Evolutionary conservation across 176 grass and related monocot species (phyloP), one percentile per base, ranked within the genome.

Genomic region (Tuctoria greenei): DNA sequence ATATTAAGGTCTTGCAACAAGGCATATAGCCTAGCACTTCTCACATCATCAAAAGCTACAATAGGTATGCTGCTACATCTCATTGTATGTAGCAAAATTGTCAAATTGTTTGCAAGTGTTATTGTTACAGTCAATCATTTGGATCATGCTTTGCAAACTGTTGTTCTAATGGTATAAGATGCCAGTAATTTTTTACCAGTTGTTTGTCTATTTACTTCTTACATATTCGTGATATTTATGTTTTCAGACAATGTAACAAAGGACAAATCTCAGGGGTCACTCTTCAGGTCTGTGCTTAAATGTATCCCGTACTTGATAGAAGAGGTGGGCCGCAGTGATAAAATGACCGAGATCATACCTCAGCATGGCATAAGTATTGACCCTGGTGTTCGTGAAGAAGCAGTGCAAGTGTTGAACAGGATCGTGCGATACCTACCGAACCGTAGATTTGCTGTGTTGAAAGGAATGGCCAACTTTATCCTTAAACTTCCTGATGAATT

Each of bases 221-320:
- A 68, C 64, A 67, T 74, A 52, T 69, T 56, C 74, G 7, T 83
- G 64, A 42, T 68, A 65, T 67, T 37, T 47, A 54, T 67, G 23
- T 85, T 86, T 86, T 74, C 88, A 96, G 92, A 94, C 84, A 88
- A 88, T 79, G 91, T 87, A 68, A 92, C 79, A 10, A 98, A 98
- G 87, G 95, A 98, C 78, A 98, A 94, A 87, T 94, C 91, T 81
- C 91, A 90, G 76, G 95, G 86, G 40, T 83, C 88, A 82, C 91
- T 98, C 50, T 98, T 98, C 72, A 91, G 91, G 76, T 94, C 95
- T 69, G 95, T 94, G 47, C 91, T 98, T 57, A 94, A 98, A 84
- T 98, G 95, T 77, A 98, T 98, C 69, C 95, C 95, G 0, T 85
- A 98, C 84, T 81, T 98, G 80, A 98, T 98, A 73, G 95, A 98